These are phyloP conservation scores for Tephrocybe sp. DNA, from an alignment of 768 basidiomycete species.

Conservation along the genomic window DNA sequence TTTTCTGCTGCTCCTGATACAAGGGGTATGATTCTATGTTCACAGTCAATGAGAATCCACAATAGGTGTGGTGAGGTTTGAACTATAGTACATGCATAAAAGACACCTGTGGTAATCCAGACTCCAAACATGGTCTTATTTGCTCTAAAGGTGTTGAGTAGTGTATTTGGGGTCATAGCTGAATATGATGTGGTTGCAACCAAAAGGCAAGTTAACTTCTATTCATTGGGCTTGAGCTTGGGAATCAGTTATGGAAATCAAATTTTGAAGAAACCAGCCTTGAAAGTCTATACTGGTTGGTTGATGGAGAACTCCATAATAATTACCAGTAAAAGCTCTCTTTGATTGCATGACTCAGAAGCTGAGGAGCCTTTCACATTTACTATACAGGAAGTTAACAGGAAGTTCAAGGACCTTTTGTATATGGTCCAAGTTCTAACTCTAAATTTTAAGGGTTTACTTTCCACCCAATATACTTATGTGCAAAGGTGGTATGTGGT, in stretches of 20 bases:
- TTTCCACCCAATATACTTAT: no score
- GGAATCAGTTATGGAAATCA: neutral
- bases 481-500: no score
- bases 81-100: slow-evolving; percentile 60
- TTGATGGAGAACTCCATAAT: no score
- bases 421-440: no score
- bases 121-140: slow-evolving; percentile 65
- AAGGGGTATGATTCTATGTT: slow-evolving; percentile 61
- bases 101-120: slow-evolving; percentile 61
- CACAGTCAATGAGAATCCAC: slow-evolving; percentile 69
- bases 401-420: no score
- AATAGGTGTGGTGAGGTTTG: slow-evolving; percentile 54
- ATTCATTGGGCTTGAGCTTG: neutral
- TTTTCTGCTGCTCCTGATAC: slow-evolving; percentile 57
- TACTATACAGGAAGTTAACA: no score
- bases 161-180: slow-evolving; percentile 52
- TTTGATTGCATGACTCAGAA: no score
- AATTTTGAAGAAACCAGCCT: neutral
- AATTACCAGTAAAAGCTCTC: no score
- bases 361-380: no score
- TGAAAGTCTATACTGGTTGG: neutral
- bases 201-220: neutral
- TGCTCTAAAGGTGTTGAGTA: slow-evolving; percentile 51
- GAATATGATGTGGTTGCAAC: neutral
- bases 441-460: no score